These are phyloP conservation scores for Penicillium manginii DNA, from an alignment of 495 filamentous ascomycete species.

Conservation along the genomic window DNA sequence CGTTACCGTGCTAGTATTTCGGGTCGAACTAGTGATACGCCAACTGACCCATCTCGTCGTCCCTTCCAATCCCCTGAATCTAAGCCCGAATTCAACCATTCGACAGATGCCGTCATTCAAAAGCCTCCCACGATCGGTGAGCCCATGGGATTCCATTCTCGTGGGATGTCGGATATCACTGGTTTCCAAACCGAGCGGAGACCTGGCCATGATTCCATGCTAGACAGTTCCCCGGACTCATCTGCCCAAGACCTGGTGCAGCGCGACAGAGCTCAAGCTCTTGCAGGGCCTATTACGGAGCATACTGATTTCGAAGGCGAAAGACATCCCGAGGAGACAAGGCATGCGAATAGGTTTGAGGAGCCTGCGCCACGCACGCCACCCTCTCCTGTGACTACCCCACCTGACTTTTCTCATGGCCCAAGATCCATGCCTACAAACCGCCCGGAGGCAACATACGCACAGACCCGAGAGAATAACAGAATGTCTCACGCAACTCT, in stretches of 20 bases:
- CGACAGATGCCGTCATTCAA: slow-evolving; percentile 42
- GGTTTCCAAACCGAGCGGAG: slow-evolving; percentile 28
- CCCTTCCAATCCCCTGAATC: slow-evolving; percentile 56
- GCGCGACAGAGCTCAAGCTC: slow-evolving; percentile 25
- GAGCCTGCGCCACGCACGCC: slow-evolving; percentile 60
- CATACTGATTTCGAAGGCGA: slow-evolving; percentile 65
- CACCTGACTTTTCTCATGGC: slow-evolving; percentile 75
- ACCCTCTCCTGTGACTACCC: slow-evolving; percentile 72
- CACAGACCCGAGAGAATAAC: slow-evolving; percentile 75
- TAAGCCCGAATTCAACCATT: slow-evolving; percentile 44
- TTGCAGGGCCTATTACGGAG: slow-evolving; percentile 41
- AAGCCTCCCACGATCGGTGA: slow-evolving; percentile 29
- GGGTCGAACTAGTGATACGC: slow-evolving; percentile 44
- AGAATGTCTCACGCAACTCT: slow-evolving; percentile 82
- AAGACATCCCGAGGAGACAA: slow-evolving; percentile 30
- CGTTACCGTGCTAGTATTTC: slow-evolving; percentile 71
- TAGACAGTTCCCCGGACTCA: slow-evolving; percentile 38
- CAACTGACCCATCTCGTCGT: slow-evolving; percentile 39
- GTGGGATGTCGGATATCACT: slow-evolving; percentile 59
- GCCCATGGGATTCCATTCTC: slow-evolving; percentile 49
- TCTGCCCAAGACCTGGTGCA: slow-evolving; percentile 48
- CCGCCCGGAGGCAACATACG: slow-evolving; percentile 71
- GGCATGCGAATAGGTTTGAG: slow-evolving; percentile 38
- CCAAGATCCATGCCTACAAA: slow-evolving; percentile 67
- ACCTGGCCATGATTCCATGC: slow-evolving; percentile 29